These are phyloP conservation scores for Arthrobotrys sinensis DNA, from an alignment of 2,329 filamentous ascomycete genomes.

Conservation along the genomic window DNA sequence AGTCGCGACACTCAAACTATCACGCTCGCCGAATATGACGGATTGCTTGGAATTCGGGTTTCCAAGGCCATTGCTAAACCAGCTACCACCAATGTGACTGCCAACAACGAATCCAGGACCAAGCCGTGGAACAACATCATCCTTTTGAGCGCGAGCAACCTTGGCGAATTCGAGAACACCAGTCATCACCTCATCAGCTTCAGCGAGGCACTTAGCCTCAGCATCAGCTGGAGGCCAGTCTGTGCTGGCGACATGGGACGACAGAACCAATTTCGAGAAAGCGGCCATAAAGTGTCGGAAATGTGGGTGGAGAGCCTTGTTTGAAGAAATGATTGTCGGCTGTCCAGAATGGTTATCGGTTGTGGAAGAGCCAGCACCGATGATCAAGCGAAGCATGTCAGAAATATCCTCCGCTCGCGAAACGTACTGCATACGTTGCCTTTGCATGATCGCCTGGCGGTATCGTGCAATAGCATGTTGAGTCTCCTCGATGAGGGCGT, in stretches of 20 bases:
- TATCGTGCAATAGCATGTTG: slow-evolving; percentile 90
- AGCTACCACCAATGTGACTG: slow-evolving; percentile 86
- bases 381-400: slow-evolving; percentile 89
- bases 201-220: slow-evolving; percentile 92
- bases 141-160: slow-evolving; percentile 90
- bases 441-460: slow-evolving; percentile 86
- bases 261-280: slow-evolving; percentile 98
- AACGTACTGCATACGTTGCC: slow-evolving; percentile 90
- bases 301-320: slow-evolving; percentile 96
- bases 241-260: slow-evolving; percentile 95
- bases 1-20: slow-evolving; percentile 79
- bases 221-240: slow-evolving; percentile 97
- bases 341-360: slow-evolving; percentile 99
- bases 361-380: slow-evolving; percentile 96
- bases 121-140: slow-evolving; percentile 92
- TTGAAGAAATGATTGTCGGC: slow-evolving; percentile 98
- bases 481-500: slow-evolving; percentile 91
- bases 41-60: slow-evolving; percentile 81
- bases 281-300: slow-evolving; percentile 99
- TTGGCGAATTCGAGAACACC: slow-evolving; percentile 98
- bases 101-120: slow-evolving; percentile 94
- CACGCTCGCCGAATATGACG: slow-evolving; percentile 88
- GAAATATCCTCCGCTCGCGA: slow-evolving; percentile 97
- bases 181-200: slow-evolving; percentile 95
- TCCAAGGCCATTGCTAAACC: slow-evolving; percentile 79